phyloP scores from a whole-genome alignment of 2,329 filamentous ascomycete genomes.

The Talaromyces sp. region DNA sequence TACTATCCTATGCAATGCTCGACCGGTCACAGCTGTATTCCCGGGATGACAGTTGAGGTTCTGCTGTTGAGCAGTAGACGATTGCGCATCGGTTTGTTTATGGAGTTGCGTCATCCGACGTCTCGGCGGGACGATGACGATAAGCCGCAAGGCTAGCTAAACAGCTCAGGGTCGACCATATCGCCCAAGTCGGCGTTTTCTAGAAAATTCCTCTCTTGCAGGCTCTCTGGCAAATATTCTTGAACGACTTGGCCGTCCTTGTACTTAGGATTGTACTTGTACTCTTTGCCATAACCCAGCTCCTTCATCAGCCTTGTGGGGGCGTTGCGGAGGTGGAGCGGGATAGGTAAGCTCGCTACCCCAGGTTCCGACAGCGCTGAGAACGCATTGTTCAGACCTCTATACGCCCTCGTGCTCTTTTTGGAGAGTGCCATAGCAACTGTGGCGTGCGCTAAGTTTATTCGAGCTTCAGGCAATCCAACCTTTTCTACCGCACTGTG shows the following conservation, averaged over 20 bases:
- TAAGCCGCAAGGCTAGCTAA: background rate
- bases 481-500: constrained; percentile 89
- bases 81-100: background rate
- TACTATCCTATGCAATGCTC: no score
- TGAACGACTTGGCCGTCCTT: constrained; percentile 75
- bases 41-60: no score
- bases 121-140: constrained; percentile 1
- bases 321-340: constrained; percentile 84
- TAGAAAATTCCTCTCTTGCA: constrained; percentile 69
- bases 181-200: constrained; percentile 76
- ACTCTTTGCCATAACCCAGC: constrained; percentile 81
- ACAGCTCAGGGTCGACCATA: constrained; percentile 67
- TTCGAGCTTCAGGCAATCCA: constrained; percentile 90
- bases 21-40: no score
- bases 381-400: constrained; percentile 75
- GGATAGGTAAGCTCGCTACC: constrained; percentile 74
- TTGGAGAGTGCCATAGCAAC: constrained; percentile 75
- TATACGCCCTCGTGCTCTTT: constrained; percentile 84
- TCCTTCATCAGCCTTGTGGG: constrained; percentile 92
- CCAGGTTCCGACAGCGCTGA: constrained; percentile 77
- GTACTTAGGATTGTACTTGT: constrained; percentile 96
- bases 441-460: constrained; percentile 82
- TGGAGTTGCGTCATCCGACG: background rate
- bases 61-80: no score
- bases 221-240: constrained; percentile 78